Evolutionary conservation across 768 basidiomycete genomes (phyloP).

Genomic region (Leccinum imitatum): DNA sequence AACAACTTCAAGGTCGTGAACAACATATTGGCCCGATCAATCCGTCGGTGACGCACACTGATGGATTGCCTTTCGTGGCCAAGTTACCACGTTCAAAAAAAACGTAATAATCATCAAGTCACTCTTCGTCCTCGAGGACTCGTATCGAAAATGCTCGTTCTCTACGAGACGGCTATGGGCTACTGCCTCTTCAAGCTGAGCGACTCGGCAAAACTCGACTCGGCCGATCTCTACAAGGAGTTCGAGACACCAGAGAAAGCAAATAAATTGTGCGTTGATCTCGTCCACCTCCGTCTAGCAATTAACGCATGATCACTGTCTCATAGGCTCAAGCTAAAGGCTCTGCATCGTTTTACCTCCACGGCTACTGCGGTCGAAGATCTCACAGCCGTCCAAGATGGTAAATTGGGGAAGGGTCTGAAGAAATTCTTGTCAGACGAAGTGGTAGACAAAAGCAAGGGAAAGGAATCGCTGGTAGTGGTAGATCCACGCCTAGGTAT

Average conservation of each 20-base stretch:
- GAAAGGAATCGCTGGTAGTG: conserved; percentile 81
- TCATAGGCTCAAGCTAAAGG: conserved; percentile 85
- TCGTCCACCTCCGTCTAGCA: conserved; percentile 12
- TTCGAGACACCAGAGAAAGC: conserved; percentile 92
- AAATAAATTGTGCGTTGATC: conserved; percentile 75
- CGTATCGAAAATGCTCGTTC: conserved; percentile 72
- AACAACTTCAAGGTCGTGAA: conserved; percentile 5
- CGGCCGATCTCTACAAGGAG: conserved; percentile 85
- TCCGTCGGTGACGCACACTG: background rate
- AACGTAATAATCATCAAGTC: background rate
- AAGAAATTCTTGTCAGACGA: conserved; percentile 91
- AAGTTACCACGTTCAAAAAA: conserved; percentile 37
- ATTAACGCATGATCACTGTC: conserved; percentile 7
- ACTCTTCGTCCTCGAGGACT: conserved; percentile 3
- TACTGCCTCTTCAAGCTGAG: conserved; percentile 98
- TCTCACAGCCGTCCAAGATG: conserved; percentile 86
- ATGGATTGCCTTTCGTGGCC: conserved; percentile 22
- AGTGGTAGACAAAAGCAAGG: conserved; percentile 86
- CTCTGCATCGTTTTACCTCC: conserved; percentile 93
- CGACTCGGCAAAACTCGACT: conserved; percentile 83
- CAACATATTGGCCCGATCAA: conserved; percentile 2
- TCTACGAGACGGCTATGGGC: conserved; percentile 95
- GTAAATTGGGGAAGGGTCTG: conserved; percentile 89
- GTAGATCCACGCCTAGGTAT: conserved; percentile 88
- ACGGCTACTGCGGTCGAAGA: conserved; percentile 98